phyloP scores from a whole-genome alignment of 768 basidiomycete species.

The Russula olivacea region DNA sequence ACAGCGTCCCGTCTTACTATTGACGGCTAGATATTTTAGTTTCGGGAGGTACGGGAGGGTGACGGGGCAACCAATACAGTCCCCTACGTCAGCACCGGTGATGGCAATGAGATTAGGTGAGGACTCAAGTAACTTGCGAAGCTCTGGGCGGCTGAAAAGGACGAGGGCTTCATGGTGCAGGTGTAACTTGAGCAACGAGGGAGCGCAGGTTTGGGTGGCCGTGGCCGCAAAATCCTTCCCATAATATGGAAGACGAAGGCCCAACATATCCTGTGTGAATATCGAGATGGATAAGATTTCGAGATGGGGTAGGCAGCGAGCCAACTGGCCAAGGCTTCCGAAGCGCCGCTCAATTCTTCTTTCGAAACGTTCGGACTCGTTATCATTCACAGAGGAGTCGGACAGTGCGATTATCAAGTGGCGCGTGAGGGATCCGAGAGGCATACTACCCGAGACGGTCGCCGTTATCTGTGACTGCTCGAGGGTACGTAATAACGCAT shows the following conservation, averaged over 20 bases:
- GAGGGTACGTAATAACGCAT: constrained; percentile 4
- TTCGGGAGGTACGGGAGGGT: constrained; percentile 19
- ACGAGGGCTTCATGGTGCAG: constrained; percentile 1
- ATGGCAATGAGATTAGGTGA: constrained; percentile 11
- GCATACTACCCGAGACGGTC: neutral
- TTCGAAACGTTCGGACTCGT: neutral
- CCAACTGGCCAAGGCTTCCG: constrained; percentile 13
- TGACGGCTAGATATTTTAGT: constrained; percentile 11
- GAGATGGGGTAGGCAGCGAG: constrained; percentile 12
- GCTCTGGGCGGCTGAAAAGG: constrained; percentile 12
- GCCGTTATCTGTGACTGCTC: neutral
- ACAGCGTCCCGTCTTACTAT: neutral
- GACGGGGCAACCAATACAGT: constrained; percentile 8
- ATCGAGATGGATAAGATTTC: constrained; percentile 19
- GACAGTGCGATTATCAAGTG: constrained; percentile 18
- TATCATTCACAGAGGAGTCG: neutral
- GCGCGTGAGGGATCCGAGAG: constrained; percentile 10
- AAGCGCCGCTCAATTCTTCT: constrained; percentile 9
- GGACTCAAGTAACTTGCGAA: constrained; percentile 11
- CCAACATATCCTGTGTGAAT: neutral
- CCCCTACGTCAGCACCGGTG: neutral
- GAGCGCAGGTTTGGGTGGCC: constrained; percentile 2
- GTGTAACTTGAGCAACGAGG: constrained; percentile 11
- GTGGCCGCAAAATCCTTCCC: constrained; percentile 13
- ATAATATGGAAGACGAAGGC: constrained; percentile 12